Conservation (phyloP, 345 rosid species). For the rapeseed (Brassica napus) region Da-Ae NC_063435.1:12236001-12236500, state of each 20-base stretch:
- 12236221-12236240: too few species aligned
- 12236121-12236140: too few species aligned
- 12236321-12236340: not conserved
- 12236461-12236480: not conserved
- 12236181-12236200: too few species aligned
- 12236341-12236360: not conserved
- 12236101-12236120: too few species aligned
- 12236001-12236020: not conserved
- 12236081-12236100: too few species aligned
- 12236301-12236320: slow-evolving; percentile 1
- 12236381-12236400: slow-evolving; percentile 9
- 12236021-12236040: not conserved
- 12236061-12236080: too few species aligned
- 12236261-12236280: too few species aligned
- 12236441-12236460: not conserved
- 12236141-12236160: too few species aligned
- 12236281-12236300: not conserved
- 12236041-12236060: too few species aligned
- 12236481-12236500: not conserved
- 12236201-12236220: too few species aligned
- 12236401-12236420: slow-evolving; percentile 11
- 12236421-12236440: not conserved
- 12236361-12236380: not conserved
- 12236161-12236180: too few species aligned
- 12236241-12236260: not conserved